These are phyloP conservation scores for Sphagnum magellanicum DNA, from an alignment of 228 moss, liverwort and hornwort genomes.

Conservation along the genomic window DNA sequence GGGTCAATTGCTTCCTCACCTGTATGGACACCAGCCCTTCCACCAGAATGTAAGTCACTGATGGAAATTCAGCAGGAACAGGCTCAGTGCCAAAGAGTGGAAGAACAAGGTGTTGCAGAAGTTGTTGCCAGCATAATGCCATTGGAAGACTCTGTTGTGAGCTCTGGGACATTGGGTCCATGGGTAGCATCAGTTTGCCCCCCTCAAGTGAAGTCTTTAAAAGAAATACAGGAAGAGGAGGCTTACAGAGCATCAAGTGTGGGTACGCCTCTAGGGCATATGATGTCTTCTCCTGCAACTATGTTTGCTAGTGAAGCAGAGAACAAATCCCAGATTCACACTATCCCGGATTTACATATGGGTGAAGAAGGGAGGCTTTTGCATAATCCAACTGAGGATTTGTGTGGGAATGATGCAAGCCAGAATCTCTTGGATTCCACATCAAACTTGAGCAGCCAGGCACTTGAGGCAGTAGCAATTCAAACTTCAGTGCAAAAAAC, in stretches of 20 bases:
- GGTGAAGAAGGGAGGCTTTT: slow-evolving; percentile 43
- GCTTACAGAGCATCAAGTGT: slow-evolving; percentile 32
- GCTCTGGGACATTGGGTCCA: slow-evolving; percentile 51
- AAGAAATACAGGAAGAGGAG: slow-evolving; percentile 97
- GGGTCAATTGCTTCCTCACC: slow-evolving; percentile 16
- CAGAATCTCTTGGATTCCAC: slow-evolving; percentile 28
- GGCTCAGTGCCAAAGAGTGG: slow-evolving; percentile 44
- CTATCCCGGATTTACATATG: slow-evolving; percentile 9
- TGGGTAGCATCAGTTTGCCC: slow-evolving; percentile 55
- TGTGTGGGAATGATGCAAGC: slow-evolving; percentile 12
- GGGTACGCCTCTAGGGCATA: slow-evolving; percentile 16
- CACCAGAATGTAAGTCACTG: slow-evolving; percentile 42
- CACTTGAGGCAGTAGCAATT: slow-evolving; percentile 13
- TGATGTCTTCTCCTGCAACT: slow-evolving; percentile 32
- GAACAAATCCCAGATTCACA: slow-evolving; percentile 16
- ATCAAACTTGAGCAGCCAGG: slow-evolving; percentile 1
- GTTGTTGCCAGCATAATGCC: slow-evolving; percentile 26
- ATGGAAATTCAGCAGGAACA: slow-evolving; percentile 89
- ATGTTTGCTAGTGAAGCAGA: slow-evolving; percentile 36
- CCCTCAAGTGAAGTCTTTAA: slow-evolving; percentile 65
- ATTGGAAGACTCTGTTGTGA: slow-evolving; percentile 17
- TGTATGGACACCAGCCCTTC: slow-evolving; percentile 67
- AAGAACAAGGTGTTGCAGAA: slow-evolving; percentile 42
- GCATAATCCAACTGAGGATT: slow-evolving; percentile 55
- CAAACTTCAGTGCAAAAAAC: not conserved